Base-by-base conservation (phyloP, 352 stramenopile genomes). In the Thalassiosira livingstoniorum region DNA sequence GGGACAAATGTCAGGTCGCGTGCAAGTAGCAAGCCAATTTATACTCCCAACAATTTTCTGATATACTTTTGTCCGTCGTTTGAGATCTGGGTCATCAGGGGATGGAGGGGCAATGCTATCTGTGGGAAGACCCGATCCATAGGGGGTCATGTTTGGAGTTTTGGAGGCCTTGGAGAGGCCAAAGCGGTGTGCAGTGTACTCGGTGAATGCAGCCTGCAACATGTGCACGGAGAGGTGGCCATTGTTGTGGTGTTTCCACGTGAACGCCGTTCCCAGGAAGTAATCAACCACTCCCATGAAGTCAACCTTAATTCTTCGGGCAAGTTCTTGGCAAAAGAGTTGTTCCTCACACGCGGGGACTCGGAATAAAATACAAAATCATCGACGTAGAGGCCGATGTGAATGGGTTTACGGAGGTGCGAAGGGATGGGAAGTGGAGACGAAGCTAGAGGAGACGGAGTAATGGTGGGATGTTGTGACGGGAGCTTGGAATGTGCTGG, bases 261-360 rank as follows among this genome's bases (percentile, higher is more conserved):
- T 31, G 29, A 82, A 76, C 21, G 74, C 45, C 4, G 54, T 64
- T n/a, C 57, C 63, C 25, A 76, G 42, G 31, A 82, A 75, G 45
- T 45, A 80, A 45, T 60, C 32, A 2, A 73, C 35, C 27, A n/a
- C 51, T 25, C 71, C 71, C 71, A 80, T 80, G 27, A 73, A 80
- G 29, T 80, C 71, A n/a, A 80, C 42, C 2, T 29, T 31, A 2
- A 80, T n/a, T n/a, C n/a, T 29, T 2, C 29, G 39, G 27, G 21
- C 1, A 13, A 3, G 1, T 1, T 69, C 1, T 1, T 32, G n/a
- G 18, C 4, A 21, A 5, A 42, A 42, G 35, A 68, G 43, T 31
- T 34, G 11, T 37, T 69, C 34, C 55, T 55, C 61, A 55, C 37
- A 7, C 2, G 21, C n/a, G n/a, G 61, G 61, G n/a, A 35, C n/a